These are phyloP conservation scores for Fraxinus americana DNA, from an alignment of 257 asterid genomes.

Conservation along the genomic window DNA sequence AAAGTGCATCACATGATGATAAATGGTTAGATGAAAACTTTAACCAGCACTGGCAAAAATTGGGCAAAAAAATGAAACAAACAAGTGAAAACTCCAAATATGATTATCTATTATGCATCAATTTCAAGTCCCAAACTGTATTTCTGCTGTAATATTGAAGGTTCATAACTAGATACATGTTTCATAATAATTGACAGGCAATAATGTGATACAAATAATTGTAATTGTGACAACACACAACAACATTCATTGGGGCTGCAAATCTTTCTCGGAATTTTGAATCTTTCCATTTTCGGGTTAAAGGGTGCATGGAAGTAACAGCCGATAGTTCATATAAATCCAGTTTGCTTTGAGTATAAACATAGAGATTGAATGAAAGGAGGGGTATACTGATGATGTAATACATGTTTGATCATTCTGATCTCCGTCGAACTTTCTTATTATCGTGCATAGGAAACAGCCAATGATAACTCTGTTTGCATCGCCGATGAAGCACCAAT, in stretches of 20 bases:
- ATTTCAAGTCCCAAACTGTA: no score
- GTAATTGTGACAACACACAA: constrained; percentile 30
- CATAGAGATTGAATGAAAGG: constrained; percentile 30
- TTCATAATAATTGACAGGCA: no score
- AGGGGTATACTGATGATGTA: constrained; percentile 1
- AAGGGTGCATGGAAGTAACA: background rate
- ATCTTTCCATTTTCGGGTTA: constrained; percentile 14
- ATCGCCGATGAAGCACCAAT: constrained; percentile 70
- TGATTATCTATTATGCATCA: no score
- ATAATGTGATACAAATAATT: background rate
- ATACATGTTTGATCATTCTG: constrained; percentile 50
- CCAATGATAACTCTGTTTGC: constrained; percentile 60
- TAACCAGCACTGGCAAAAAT: no score
- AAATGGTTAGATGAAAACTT: no score
- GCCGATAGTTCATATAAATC: constrained; percentile 15
- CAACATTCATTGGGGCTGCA: constrained; percentile 11
- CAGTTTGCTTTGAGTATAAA: constrained; percentile 44
- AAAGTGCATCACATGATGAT: no score
- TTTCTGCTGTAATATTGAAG: no score
- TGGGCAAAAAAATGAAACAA: no score
- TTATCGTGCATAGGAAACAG: constrained; percentile 62
- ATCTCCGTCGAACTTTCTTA: constrained; percentile 73
- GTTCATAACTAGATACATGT: no score
- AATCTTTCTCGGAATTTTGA: constrained; percentile 11
- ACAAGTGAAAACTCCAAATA: no score